Conservation (phyloP, 306 rosid genomes). For the Quercus suber region DNA sequence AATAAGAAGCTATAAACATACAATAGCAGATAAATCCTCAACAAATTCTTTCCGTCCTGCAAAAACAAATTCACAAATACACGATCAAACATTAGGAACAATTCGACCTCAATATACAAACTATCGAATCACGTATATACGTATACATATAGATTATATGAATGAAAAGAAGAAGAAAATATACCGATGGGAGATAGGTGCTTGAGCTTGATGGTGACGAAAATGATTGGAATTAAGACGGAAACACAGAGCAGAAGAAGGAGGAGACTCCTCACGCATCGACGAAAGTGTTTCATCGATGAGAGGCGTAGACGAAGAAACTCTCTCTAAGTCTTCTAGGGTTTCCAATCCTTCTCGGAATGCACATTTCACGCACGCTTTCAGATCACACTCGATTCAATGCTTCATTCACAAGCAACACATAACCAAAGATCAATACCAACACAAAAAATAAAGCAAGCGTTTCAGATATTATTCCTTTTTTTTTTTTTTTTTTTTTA, state of each 20-base stretch:
- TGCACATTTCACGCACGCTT: slow-evolving; percentile 48
- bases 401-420: slow-evolving; percentile 49
- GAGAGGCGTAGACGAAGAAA: slow-evolving; percentile 18
- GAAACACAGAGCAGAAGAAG: slow-evolving; percentile 76
- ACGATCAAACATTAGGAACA: slow-evolving; percentile 14
- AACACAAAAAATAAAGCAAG: neutral
- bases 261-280: slow-evolving; percentile 88
- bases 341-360: slow-evolving; percentile 23
- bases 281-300: slow-evolving; percentile 70
- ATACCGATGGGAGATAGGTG: slow-evolving; percentile 48
- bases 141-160: neutral
- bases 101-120: neutral
- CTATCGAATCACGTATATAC: neutral
- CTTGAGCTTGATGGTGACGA: slow-evolving; percentile 57
- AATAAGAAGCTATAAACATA: slow-evolving; percentile 46
- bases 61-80: slow-evolving; percentile 18
- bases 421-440: neutral
- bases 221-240: slow-evolving; percentile 76
- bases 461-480: slow-evolving; percentile 35
- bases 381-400: slow-evolving; percentile 43
- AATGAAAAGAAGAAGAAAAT: neutral
- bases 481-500: neutral
- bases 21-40: slow-evolving; percentile 68
- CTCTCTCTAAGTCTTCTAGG: slow-evolving; percentile 14
- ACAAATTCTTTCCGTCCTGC: slow-evolving; percentile 66